phyloP scores from a whole-genome alignment of 108 stramenopile genomes.

The Mediolabrus comicus region DNA sequence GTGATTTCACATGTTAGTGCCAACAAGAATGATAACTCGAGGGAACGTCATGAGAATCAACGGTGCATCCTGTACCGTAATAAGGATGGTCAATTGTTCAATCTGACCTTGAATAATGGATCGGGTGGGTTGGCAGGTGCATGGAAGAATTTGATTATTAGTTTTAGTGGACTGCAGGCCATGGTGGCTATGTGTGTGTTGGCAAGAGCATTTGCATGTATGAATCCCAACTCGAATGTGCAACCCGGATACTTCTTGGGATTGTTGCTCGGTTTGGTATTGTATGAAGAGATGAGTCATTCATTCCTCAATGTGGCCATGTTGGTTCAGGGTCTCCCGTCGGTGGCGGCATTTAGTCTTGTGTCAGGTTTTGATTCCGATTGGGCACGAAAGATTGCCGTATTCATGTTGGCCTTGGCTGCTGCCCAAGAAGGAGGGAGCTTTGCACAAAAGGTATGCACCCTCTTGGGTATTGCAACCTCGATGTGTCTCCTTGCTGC shows the following conservation, averaged over 20 bases:
- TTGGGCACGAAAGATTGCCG: slow-evolving; percentile 55
- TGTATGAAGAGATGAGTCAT: slow-evolving; percentile 62
- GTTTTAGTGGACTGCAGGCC: slow-evolving; percentile 63
- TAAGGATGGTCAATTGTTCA: slow-evolving; percentile 52
- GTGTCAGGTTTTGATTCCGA: slow-evolving; percentile 44
- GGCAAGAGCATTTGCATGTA: slow-evolving; percentile 47
- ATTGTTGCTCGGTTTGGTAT: slow-evolving; percentile 55
- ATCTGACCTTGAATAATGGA: slow-evolving; percentile 43
- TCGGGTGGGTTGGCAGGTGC: slow-evolving; percentile 36
- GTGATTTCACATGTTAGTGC: slow-evolving; percentile 34
- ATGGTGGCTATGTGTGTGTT: slow-evolving; percentile 53
- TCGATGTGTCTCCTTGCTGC: slow-evolving; percentile 54
- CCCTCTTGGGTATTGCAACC: slow-evolving; percentile 51
- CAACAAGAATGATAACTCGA: slow-evolving; percentile 13
- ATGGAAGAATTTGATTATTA: slow-evolving; percentile 42
- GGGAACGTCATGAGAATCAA: slow-evolving; percentile 25
- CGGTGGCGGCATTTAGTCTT: slow-evolving; percentile 54
- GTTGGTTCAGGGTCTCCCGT: slow-evolving; percentile 57
- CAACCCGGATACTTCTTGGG: slow-evolving; percentile 44
- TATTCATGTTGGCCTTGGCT: slow-evolving; percentile 47
- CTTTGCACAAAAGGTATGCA: slow-evolving; percentile 31
- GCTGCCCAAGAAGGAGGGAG: slow-evolving; percentile 26
- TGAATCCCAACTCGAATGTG: slow-evolving; percentile 24
- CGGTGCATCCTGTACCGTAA: slow-evolving; percentile 61
- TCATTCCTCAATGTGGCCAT: slow-evolving; percentile 60